Evolutionary conservation across 805 yeast genomes (phyloP).

Genomic region (Barnettozyma salicaria): DNA sequence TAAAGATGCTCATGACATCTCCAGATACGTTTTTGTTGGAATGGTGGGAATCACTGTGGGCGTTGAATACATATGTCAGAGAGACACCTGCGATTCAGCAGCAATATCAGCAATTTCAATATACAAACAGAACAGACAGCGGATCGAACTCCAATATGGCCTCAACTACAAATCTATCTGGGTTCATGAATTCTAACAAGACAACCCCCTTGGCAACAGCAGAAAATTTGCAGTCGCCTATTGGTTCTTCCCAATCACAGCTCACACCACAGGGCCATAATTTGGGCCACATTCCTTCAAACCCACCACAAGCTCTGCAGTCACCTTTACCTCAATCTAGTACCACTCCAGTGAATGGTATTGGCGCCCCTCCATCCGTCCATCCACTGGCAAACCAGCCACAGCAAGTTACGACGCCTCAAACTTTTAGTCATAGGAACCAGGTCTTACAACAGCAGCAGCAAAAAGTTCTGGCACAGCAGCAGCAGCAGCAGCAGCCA

Average conservation of each 20-base stretch:
- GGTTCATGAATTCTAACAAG: background rate
- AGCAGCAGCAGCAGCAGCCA: no score
- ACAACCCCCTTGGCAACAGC: no score
- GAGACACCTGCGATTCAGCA: slow-evolving; percentile 27
- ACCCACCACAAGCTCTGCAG: no score
- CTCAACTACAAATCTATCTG: background rate
- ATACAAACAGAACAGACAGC: background rate
- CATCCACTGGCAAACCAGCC: background rate
- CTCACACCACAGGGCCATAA: no score
- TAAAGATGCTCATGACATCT: slow-evolving; percentile 37
- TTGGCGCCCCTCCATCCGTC: background rate
- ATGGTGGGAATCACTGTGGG: slow-evolving; percentile 53
- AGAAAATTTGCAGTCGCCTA: no score
- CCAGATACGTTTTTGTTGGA: slow-evolving; percentile 45
- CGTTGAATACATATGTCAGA: slow-evolving; percentile 41
- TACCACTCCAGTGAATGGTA: no score
- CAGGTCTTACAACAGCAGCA: no score
- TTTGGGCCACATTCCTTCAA: no score
- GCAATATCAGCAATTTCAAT: slow-evolving; percentile 12
- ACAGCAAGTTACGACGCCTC: background rate
- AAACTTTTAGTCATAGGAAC: no score
- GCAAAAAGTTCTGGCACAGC: no score
- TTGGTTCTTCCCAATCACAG: no score
- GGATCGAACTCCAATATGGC: background rate
- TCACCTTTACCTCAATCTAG: no score